Conservation (phyloP, 441 rosid genomes). For the Erysimum cheiri region DNA sequence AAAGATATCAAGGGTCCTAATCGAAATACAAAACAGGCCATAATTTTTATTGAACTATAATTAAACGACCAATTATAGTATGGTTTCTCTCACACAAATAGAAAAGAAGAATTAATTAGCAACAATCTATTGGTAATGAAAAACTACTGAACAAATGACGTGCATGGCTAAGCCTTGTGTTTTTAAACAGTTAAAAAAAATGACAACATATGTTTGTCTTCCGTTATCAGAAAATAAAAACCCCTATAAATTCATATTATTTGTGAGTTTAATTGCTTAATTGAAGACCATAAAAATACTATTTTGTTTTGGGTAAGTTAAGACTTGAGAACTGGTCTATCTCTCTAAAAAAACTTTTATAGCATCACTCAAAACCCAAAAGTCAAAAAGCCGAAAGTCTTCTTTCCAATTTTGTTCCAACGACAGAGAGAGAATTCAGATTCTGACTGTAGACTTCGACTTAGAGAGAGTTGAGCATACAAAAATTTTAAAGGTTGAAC, state of each 20-base stretch:
- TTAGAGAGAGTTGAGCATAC: background rate
- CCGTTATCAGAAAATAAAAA: too few relatives aligned
- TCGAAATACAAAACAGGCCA: background rate
- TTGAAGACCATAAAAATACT: background rate
- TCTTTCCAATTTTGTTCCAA: background rate
- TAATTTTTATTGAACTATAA: background rate
- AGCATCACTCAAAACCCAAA: constrained; percentile 15
- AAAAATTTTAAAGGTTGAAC: background rate
- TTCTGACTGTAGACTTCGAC: constrained; percentile 2
- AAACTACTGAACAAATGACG: background rate
- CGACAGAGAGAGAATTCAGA: constrained; percentile 5
- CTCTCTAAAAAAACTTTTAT: background rate
- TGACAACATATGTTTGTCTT: too few relatives aligned
- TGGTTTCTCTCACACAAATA: too few relatives aligned
- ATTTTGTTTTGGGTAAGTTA: background rate
- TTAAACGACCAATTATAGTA: background rate
- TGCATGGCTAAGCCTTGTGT: background rate
- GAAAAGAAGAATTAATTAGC: background rate
- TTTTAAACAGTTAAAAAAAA: too few relatives aligned
- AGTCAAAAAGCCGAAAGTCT: background rate
- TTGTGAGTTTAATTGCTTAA: background rate
- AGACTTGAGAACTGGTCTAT: background rate
- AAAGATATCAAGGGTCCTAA: background rate
- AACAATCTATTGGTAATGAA: background rate
- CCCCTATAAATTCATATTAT: too few relatives aligned